phyloP scores from a whole-genome alignment of 352 stramenopile genomes.

The Globisporangium uncinulatum region DNA sequence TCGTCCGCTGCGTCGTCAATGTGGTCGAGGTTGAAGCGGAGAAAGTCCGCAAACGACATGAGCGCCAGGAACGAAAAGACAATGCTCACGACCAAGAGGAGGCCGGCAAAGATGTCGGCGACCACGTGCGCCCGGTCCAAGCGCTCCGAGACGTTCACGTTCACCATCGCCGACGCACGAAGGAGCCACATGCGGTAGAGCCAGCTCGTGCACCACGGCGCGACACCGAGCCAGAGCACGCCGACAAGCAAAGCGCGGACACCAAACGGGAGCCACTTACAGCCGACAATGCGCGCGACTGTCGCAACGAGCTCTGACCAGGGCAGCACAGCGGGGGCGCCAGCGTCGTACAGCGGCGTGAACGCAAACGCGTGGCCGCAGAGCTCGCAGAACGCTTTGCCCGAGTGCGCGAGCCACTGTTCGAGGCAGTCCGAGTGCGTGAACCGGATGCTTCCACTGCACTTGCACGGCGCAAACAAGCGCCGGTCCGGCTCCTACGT shows the following conservation, averaged over 20 bases:
- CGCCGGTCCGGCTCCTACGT: slow-evolving; percentile 60
- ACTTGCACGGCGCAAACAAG: slow-evolving; percentile 90
- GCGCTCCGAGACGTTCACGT: slow-evolving; percentile 78
- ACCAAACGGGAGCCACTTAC: slow-evolving; percentile 87
- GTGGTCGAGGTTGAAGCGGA: slow-evolving; percentile 88
- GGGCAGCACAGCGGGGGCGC: slow-evolving; percentile 84
- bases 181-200: slow-evolving; percentile 94
- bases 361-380: slow-evolving; percentile 92
- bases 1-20: slow-evolving; percentile 53
- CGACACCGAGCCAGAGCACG: slow-evolving; percentile 84
- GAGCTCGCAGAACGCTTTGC: slow-evolving; percentile 91
- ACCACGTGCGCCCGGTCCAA: slow-evolving; percentile 67
- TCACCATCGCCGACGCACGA: slow-evolving; percentile 77
- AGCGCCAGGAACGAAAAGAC: slow-evolving; percentile 93
- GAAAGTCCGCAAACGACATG: slow-evolving; percentile 93
- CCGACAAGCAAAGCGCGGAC: slow-evolving; percentile 71
- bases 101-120: slow-evolving; percentile 85
- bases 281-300: slow-evolving; percentile 64
- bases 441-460: slow-evolving; percentile 92
- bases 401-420: slow-evolving; percentile 91
- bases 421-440: slow-evolving; percentile 93
- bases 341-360: slow-evolving; percentile 87
- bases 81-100: slow-evolving; percentile 89
- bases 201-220: slow-evolving; percentile 89
- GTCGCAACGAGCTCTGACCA: slow-evolving; percentile 83